Base-by-base conservation (phyloP, 2,329 filamentous ascomycete species). In the Aspergillus ibericus region DNA sequence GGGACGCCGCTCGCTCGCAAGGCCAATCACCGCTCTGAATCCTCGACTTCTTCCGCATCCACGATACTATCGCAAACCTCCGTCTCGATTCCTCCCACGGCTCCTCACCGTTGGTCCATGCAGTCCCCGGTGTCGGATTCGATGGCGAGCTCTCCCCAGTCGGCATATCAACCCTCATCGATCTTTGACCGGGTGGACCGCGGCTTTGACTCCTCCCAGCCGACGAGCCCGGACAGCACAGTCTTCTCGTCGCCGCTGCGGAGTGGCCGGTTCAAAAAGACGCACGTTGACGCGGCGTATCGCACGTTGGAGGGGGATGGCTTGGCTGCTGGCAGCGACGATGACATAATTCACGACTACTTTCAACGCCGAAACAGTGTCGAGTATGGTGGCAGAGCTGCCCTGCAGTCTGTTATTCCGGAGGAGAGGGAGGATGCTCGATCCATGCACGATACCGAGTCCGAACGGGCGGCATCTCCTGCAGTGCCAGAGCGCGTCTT, bases 191-290 rank as follows among this genome's bases (percentile, higher is more conserved):
- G 86, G 32, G 78, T 84, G 10, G 85, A 89, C 64, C 83, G 81
- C 62, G 83, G 82, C 56, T 80, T 78, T 47, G 88, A 91, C 53
- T 88, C 84, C 3, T 92, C 91, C 10, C 83, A 88, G 49, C 91
- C 93, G 0, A 88, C 86, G 1, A 97, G 93, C 36, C 93, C 95
- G 0, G 88, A 90, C 15, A 96, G 92, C 1, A 88, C 87, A 54
- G 79, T 88, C 13, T 74, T 76, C 49, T 84, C 70, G 82, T 81
- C 83, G 20, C 90, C 92, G 1, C 79, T 85, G 67, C 89, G 89
- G 42, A 85, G 83, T 1, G 80, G 80, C 2, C 85, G 85, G 7
- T 83, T 86, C 63, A 78, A 78, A 47, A 88, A 87, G 67, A 79
- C 82, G 10, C 74, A 78, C 0, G 87, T 87, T 0, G 83, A 84